A percentile compares a stretch with the other conserved stretches of the same genome.
phyloP scores from a whole-genome alignment of 495 filamentous ascomycete species.

The Lasiosphaeria hispida region DNA sequence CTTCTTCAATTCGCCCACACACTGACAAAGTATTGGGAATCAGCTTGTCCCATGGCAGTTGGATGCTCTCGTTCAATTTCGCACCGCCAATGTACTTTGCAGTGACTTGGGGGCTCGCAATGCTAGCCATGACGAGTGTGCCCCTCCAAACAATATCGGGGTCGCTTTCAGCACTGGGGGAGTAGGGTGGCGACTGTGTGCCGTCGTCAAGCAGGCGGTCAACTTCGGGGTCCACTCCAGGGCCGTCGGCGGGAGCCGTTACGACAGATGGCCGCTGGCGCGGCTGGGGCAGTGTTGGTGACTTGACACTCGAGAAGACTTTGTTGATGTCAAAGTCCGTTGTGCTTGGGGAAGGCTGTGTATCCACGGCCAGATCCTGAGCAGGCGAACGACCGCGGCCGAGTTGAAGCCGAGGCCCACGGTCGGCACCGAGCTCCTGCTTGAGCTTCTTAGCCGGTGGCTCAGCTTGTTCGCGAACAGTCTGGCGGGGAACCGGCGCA shows the following conservation, averaged over 20 bases:
- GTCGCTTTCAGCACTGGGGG: slow-evolving; percentile 49
- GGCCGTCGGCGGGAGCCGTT: slow-evolving; percentile 42
- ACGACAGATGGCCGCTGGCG: slow-evolving; percentile 44
- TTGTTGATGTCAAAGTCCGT: slow-evolving; percentile 68
- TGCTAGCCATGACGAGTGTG: slow-evolving; percentile 68
- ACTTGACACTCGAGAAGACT: slow-evolving; percentile 65
- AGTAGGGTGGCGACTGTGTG: slow-evolving; percentile 83
- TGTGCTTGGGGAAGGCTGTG: slow-evolving; percentile 45
- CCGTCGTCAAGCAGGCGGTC: slow-evolving; percentile 84
- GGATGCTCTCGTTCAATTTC: slow-evolving; percentile 58
- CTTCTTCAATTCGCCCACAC: slow-evolving; percentile 77
- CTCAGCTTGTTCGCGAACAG: slow-evolving; percentile 24
- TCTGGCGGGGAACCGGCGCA: slow-evolving; percentile 37
- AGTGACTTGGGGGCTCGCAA: slow-evolving; percentile 69
- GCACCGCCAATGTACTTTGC: slow-evolving; percentile 83
- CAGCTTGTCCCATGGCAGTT: slow-evolving; percentile 65
- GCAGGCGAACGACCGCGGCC: slow-evolving; percentile 16
- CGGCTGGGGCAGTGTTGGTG: slow-evolving; percentile 48
- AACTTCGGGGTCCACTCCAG: slow-evolving; percentile 78
- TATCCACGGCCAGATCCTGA: slow-evolving; percentile 47
- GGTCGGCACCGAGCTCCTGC: slow-evolving; percentile 25
- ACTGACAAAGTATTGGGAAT: slow-evolving; percentile 67
- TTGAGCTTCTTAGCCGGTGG: slow-evolving; percentile 12
- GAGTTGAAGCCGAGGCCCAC: slow-evolving; percentile 9
- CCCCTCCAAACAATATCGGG: slow-evolving; percentile 80